Evolutionary conservation across 352 stramenopile genomes (phyloP).

Genomic region (Pythium rishiriense): DNA sequence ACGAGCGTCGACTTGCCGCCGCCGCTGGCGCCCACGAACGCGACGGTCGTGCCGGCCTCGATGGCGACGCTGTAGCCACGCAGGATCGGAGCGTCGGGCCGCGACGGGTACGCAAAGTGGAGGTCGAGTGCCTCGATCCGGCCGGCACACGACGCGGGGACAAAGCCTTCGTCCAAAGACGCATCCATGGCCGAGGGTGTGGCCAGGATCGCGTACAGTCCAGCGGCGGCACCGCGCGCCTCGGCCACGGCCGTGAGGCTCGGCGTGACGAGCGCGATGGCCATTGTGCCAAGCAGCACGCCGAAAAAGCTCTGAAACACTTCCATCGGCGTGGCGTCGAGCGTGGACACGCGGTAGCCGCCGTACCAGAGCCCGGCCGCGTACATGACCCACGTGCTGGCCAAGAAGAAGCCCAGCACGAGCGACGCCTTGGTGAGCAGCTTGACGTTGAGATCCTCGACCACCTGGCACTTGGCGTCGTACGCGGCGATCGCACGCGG

Average conservation of each 20-base stretch:
- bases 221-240: too few relatives aligned
- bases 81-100: slow-evolving; percentile 36
- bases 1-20: slow-evolving; percentile 43
- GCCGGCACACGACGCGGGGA: slow-evolving; percentile 30
- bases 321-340: background rate
- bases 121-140: slow-evolving; percentile 51
- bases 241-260: background rate
- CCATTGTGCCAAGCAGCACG: background rate
- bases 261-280: background rate
- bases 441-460: slow-evolving; percentile 28
- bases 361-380: background rate
- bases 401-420: background rate
- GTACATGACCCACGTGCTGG: background rate
- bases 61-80: slow-evolving; percentile 32
- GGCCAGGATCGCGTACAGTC: slow-evolving; percentile 21
- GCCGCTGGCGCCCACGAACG: slow-evolving; percentile 33
- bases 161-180: slow-evolving; percentile 26
- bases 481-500: background rate
- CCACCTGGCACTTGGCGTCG: background rate
- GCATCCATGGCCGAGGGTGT: slow-evolving; percentile 47
- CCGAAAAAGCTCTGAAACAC: background rate
- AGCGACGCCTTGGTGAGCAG: slow-evolving; percentile 20
- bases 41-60: slow-evolving; percentile 28
- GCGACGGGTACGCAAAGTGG: slow-evolving; percentile 65
- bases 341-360: background rate